Base-by-base conservation (phyloP, 176 grass and related monocot species). In the Rhipidocladum racemiflorum region DNA sequence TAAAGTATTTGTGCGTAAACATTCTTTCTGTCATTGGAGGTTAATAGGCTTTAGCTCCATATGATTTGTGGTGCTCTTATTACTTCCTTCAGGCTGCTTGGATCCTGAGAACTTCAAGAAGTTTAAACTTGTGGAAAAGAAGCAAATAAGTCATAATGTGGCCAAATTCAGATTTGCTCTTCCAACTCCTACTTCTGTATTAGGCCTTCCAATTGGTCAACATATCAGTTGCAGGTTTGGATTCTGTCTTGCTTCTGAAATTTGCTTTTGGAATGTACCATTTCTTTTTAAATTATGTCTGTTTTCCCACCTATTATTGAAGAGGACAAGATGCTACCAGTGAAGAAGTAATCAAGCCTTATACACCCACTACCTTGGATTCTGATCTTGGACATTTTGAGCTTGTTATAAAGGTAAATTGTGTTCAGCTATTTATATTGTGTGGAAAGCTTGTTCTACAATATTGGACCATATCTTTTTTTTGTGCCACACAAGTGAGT, bases 271-370 rank as follows among this genome's bases (percentile, higher is more conserved):
- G 4, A 57, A 53, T 10, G 0, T 38, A n/a, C 21, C 24, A 70
- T 78, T 25, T 38, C 63, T 32, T 68, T 68, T 45, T 61, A 60
- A 64, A 50, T 46, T 21, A 44, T 61, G 44, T 63, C 2, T 81
- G 17, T 75, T 53, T 84, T 81, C 66, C 23, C 20, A 64, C 48
- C 23, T 87, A 23, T 65, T 63, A 11, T 75, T 53, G 78, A 73
- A 97, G 95, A 87, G 95, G 95, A 86, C 91, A 91, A 74, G 95
- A 97, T 82, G 87, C 60, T 81, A 72, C 88, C 1, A 86, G 88
- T 9, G 95, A 97, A 83, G 92, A 97, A 89, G 95, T 94, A 73
- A 89, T 97, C 81, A 97, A 97, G 63, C 92, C 95, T 66, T 97
- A 97, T 76, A 97, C 95, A 39, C 95, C 95, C 54, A 97, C 95